These are phyloP conservation scores for Amanita subjunquillea DNA, from an alignment of 768 basidiomycete species.

Conservation along the genomic window DNA sequence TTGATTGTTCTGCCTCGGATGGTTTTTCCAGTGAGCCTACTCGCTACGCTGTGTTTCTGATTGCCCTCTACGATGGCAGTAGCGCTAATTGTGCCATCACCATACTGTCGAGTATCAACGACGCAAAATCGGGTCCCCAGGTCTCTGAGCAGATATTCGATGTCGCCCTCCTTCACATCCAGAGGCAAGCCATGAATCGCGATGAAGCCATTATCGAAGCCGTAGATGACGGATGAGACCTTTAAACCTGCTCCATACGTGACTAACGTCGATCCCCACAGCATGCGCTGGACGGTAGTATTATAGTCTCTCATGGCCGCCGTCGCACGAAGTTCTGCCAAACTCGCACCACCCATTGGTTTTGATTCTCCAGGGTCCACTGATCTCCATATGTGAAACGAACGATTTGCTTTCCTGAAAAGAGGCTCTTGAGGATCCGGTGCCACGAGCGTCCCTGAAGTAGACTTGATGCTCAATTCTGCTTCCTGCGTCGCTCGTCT, in stretches of 20 bases:
- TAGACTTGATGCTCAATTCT: background rate
- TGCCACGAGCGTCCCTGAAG: background rate
- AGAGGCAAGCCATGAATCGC: slow-evolving; percentile 9
- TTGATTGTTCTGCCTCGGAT: background rate
- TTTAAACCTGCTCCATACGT: slow-evolving; percentile 14
- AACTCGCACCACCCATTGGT: background rate
- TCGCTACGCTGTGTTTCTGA: background rate
- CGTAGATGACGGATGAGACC: slow-evolving; percentile 7
- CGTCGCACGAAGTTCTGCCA: background rate
- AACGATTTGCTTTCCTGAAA: background rate
- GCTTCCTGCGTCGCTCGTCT: background rate
- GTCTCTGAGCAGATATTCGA: slow-evolving; percentile 8
- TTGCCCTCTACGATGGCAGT: background rate
- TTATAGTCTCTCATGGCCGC: background rate
- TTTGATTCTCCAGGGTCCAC: background rate
- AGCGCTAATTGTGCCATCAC: slow-evolving; percentile 4
- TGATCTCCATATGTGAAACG: background rate
- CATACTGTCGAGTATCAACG: slow-evolving; percentile 8
- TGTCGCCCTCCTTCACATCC: slow-evolving; percentile 6
- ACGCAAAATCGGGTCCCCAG: slow-evolving; percentile 9
- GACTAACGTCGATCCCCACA: slow-evolving; percentile 8
- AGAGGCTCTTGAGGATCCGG: background rate
- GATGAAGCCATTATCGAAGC: slow-evolving; percentile 10
- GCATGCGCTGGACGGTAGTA: background rate
- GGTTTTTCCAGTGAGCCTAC: background rate